These are phyloP conservation scores for Hylodesmum podocarpum DNA, from an alignment of 306 rosid genomes.

Conservation along the genomic window DNA sequence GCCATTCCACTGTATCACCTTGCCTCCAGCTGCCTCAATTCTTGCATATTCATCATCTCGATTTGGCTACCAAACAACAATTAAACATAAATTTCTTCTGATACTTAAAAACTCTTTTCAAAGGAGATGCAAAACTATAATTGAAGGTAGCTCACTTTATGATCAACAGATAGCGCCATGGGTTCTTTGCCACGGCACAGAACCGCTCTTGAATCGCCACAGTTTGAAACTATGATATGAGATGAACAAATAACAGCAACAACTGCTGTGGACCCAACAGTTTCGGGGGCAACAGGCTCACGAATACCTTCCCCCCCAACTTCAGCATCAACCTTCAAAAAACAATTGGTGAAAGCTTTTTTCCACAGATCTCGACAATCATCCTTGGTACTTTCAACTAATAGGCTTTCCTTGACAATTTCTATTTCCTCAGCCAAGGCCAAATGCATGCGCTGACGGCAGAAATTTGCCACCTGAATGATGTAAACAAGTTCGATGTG, in stretches of 20 bases:
- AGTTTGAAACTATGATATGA: constrained; percentile 80
- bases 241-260: constrained; percentile 78
- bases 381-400: constrained; percentile 37
- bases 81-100: constrained; percentile 31
- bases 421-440: constrained; percentile 88
- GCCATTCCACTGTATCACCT: constrained; percentile 94
- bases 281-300: constrained; percentile 82
- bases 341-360: constrained; percentile 64
- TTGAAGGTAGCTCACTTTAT: constrained; percentile 56
- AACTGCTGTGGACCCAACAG: constrained; percentile 91
- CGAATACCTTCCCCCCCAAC: constrained; percentile 60
- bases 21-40: constrained; percentile 93
- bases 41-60: constrained; percentile 87
- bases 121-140: constrained; percentile 5
- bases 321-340: constrained; percentile 75
- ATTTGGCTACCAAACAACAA: constrained; percentile 61
- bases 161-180: constrained; percentile 78
- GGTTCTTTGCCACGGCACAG: constrained; percentile 85
- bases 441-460: constrained; percentile 72
- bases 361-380: constrained; percentile 76
- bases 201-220: constrained; percentile 95
- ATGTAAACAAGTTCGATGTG: constrained; percentile 21
- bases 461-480: constrained; percentile 78
- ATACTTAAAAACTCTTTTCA: not conserved
- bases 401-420: constrained; percentile 46